Conservation (phyloP, 768 basidiomycete species). For the Boletus pseudopeckii region DNA sequence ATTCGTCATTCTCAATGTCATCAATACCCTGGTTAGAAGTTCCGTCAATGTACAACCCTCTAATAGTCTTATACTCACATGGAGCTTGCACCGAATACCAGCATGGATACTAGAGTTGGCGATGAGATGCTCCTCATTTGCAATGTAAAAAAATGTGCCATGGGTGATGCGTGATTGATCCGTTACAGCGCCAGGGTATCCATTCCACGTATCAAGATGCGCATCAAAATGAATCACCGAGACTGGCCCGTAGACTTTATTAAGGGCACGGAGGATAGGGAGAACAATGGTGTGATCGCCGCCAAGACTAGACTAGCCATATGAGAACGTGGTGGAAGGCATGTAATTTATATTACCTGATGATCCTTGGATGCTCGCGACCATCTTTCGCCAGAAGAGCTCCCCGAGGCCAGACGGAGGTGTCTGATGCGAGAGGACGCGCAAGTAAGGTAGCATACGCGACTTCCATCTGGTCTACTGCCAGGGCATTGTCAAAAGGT, state of each 20-base stretch:
- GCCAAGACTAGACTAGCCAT: constrained; percentile 43
- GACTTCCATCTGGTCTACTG: constrained; percentile 83
- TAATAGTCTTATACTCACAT: constrained; percentile 34
- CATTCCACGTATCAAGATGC: constrained; percentile 62
- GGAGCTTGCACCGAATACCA: constrained; percentile 77
- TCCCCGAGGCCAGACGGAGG: constrained; percentile 23
- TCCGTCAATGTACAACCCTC: neutral
- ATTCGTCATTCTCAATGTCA: constrained; percentile 58
- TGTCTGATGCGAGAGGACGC: constrained; percentile 41
- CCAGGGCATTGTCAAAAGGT: constrained; percentile 80
- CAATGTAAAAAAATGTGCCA: constrained; percentile 83
- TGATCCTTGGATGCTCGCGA: constrained; percentile 66
- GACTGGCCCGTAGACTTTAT: constrained; percentile 77
- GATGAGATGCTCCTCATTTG: constrained; percentile 75
- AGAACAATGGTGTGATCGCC: constrained; percentile 89
- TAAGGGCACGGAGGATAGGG: constrained; percentile 76
- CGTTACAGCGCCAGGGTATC: constrained; percentile 38
- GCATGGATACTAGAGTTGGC: constrained; percentile 75
- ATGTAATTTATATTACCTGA: constrained; percentile 42
- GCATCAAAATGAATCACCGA: constrained; percentile 85
- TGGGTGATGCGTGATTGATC: constrained; percentile 72
- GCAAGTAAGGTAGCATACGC: constrained; percentile 75
- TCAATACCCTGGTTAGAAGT: constrained; percentile 13
- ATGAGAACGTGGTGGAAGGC: neutral
- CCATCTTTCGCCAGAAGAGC: constrained; percentile 52